Percentiles rank a stretch among this genome's conserved stretches.
Evolutionary conservation across 1,284 basidiomycete genomes (phyloP).

Genomic region (Austroboletus niveus): DNA sequence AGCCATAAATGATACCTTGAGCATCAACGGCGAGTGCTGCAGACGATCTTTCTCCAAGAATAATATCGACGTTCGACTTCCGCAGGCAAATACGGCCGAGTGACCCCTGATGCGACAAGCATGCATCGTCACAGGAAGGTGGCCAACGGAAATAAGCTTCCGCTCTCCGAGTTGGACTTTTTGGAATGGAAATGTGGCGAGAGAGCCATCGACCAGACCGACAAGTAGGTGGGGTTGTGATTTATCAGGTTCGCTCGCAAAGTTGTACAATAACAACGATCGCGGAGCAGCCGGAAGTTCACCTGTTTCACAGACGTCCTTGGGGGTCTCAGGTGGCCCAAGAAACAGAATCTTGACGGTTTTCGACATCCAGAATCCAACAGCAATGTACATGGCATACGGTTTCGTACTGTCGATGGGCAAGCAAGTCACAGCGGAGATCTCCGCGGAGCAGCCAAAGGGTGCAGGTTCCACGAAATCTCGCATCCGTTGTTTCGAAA

Average conservation of each 20-base stretch:
- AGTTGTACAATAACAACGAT: slow-evolving; percentile 70
- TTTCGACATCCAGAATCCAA: slow-evolving; percentile 79
- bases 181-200: slow-evolving; percentile 55
- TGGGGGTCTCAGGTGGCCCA: slow-evolving; percentile 10
- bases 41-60: slow-evolving; percentile 68
- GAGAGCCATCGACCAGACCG: slow-evolving; percentile 78
- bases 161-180: slow-evolving; percentile 49
- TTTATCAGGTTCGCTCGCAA: slow-evolving; percentile 42
- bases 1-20: slow-evolving; percentile 54
- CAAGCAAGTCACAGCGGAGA: slow-evolving; percentile 64
- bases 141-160: slow-evolving; percentile 68
- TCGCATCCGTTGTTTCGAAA: slow-evolving; percentile 35
- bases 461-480: slow-evolving; percentile 21
- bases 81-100: slow-evolving; percentile 61
- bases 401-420: slow-evolving; percentile 49
- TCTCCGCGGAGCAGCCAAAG: slow-evolving; percentile 38
- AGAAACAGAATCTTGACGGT: slow-evolving; percentile 60
- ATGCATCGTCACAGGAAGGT: slow-evolving; percentile 61
- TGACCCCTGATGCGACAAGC: slow-evolving; percentile 49
- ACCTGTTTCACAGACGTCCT: slow-evolving; percentile 43
- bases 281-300: slow-evolving; percentile 60
- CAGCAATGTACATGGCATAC: slow-evolving; percentile 51
- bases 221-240: slow-evolving; percentile 63
- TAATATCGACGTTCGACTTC: slow-evolving; percentile 59
- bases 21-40: slow-evolving; percentile 66